A percentile compares a stretch with the other conserved stretches of the same genome.
phyloP scores from a whole-genome alignment of 2,329 filamentous ascomycete genomes.

The Davidsoniella eucalypti region DNA sequence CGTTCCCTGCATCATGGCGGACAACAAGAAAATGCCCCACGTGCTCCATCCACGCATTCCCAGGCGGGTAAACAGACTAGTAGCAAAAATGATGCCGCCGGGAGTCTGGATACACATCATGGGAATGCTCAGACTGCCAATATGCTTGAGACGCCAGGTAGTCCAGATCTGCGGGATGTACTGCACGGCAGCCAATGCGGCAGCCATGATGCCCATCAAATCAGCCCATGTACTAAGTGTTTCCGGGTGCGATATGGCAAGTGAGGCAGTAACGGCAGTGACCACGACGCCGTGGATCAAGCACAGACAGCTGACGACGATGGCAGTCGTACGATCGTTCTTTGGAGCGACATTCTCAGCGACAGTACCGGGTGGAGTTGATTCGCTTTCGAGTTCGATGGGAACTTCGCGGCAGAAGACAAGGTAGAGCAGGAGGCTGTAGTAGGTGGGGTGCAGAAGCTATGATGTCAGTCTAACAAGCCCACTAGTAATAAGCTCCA shows the following conservation, averaged over 20 bases:
- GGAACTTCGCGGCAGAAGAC: slow-evolving; percentile 69
- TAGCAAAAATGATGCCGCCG: slow-evolving; percentile 77
- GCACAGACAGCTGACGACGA: slow-evolving; percentile 56
- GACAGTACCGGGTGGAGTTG: slow-evolving; percentile 28
- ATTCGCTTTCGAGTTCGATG: slow-evolving; percentile 16
- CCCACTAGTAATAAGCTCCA: not conserved
- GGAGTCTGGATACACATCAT: slow-evolving; percentile 99
- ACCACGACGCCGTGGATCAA: slow-evolving; percentile 59
- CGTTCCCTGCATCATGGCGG: slow-evolving; percentile 67
- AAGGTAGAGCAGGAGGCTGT: slow-evolving; percentile 78
- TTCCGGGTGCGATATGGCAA: slow-evolving; percentile 45
- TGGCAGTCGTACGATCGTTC: slow-evolving; percentile 61
- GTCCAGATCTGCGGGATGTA: slow-evolving; percentile 93
- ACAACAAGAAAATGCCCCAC: slow-evolving; percentile 83
- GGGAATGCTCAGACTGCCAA: slow-evolving; percentile 81
- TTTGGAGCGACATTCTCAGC: slow-evolving; percentile 27
- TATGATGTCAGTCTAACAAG: not conserved
- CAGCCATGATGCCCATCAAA: slow-evolving; percentile 62
- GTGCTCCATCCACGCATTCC: slow-evolving; percentile 82
- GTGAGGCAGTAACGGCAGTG: slow-evolving; percentile 50
- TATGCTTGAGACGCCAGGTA: slow-evolving; percentile 69
- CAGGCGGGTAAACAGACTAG: slow-evolving; percentile 62
- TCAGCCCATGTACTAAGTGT: slow-evolving; percentile 69
- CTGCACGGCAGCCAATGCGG: slow-evolving; percentile 66
- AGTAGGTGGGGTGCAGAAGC: not conserved